Conservation (phyloP, 192 early-diverging fungal species). For the Phycomyces blakesleeanus region DNA sequence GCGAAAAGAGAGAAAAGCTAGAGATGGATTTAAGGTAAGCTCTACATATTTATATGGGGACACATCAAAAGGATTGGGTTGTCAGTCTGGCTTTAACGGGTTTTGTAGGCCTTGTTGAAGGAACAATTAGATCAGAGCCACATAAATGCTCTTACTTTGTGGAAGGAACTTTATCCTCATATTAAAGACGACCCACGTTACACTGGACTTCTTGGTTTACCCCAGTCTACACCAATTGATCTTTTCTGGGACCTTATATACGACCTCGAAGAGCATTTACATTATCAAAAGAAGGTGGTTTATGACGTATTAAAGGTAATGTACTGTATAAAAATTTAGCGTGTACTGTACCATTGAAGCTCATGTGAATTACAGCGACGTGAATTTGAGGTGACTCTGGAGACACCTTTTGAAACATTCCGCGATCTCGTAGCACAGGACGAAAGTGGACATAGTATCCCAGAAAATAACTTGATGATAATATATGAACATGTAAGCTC, state of each 20-base stretch:
- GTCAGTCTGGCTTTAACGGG: neutral
- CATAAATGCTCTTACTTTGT: conserved; percentile 71
- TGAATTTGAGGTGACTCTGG: conserved; percentile 45
- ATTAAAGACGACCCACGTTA: conserved; percentile 72
- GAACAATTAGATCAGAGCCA: conserved; percentile 53
- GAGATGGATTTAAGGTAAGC: conserved; percentile 63
- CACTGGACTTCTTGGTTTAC: conserved; percentile 66
- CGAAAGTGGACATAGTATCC: conserved; percentile 21
- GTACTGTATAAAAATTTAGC: conserved; percentile 11
- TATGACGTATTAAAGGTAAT: conserved; percentile 60
- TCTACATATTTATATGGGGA: neutral
- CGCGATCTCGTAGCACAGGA: conserved; percentile 25
- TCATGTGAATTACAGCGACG: conserved; percentile 38
- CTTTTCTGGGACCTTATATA: conserved; percentile 91
- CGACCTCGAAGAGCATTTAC: conserved; percentile 71
- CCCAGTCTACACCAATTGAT: conserved; percentile 84
- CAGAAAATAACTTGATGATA: conserved; percentile 38
- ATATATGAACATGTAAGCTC: conserved; percentile 51
- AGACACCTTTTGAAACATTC: conserved; percentile 43
- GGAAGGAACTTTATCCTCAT: conserved; percentile 80
- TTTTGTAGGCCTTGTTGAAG: conserved; percentile 54
- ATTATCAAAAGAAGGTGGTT: conserved; percentile 63
- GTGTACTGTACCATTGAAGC: no score
- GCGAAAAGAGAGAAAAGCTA: conserved; percentile 67
- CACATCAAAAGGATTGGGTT: neutral